Evolutionary conservation across 2,329 filamentous ascomycete species (phyloP), one percentile per base, ranked within the genome.

Genomic region (Epicoccum nigrum): DNA sequence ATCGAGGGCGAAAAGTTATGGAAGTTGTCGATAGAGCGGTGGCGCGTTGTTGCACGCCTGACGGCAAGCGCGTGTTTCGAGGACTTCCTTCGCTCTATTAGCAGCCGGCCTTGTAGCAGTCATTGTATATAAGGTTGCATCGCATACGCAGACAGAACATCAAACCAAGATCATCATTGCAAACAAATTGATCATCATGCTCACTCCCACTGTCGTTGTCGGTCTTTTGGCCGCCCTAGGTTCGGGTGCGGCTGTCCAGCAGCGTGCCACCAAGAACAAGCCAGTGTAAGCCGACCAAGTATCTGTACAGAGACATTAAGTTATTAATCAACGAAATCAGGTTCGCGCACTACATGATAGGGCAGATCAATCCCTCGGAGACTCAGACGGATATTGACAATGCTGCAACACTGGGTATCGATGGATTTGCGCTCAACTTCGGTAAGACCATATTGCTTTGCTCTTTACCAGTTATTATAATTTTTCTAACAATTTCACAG

Each of bases 21-120:
- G 19, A n/a, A 23, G 15, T 13, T n/a, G 23, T 27, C 34, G 12
- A 38, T 15, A 23, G 34, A 25, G 34, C 20, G 9, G n/a, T 16
- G 8, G 34, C n/a, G 15, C 7, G 4, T 32, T 15, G 27, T 16
- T 45, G 34, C 21, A 35, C 37, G 42, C 37, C 23, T 51, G 16
- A 41, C n/a, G 15, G 12, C 21, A 11, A 31, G 31, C 30, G 23
- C 34, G 28, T 19, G 47, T 51, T 41, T 45, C 23, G 21, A 51
- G 47, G 41, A 45, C 48, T 31, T 23, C 6, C 8, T 19, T 25
- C n/a, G 7, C 9, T 28, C 3, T 15, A 27, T 25, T 33, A 32
- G 17, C 23, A n/a, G 19, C 11, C 25, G 9, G 34, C 12, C 34
- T 38, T 23, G 13, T 13, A 38, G 19, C 4, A 11, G 13, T 4